Evolutionary conservation across 257 asterid genomes (phyloP).

Genomic region (Solanum rostratum): DNA sequence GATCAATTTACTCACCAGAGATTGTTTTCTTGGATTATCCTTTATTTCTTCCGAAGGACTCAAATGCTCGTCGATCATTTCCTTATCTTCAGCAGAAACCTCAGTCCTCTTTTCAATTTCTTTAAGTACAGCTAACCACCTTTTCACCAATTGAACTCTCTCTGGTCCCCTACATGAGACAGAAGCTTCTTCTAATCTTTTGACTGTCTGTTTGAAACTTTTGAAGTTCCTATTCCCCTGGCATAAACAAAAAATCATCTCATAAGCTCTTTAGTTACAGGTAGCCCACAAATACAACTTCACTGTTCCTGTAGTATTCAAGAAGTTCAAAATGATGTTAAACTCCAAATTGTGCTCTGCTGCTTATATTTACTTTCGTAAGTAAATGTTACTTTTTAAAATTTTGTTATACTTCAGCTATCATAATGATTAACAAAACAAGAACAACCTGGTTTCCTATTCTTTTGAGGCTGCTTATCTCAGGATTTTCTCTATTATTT

Average conservation of each 20-base stretch:
- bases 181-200: slow-evolving; percentile 92
- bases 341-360: not conserved
- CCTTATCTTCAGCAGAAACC: slow-evolving; percentile 39
- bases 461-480: not conserved
- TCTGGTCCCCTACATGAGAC: slow-evolving; percentile 87
- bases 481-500: not conserved
- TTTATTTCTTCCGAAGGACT: slow-evolving; percentile 53
- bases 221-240: slow-evolving; percentile 61
- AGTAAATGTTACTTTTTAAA: not conserved
- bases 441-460: not conserved
- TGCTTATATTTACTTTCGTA: not conserved
- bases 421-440: not conserved
- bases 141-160: slow-evolving; percentile 66
- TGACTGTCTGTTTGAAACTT: slow-evolving; percentile 88
- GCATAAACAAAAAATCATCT: not conserved
- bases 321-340: not conserved
- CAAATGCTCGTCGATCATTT: slow-evolving; percentile 33
- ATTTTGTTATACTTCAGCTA: not conserved
- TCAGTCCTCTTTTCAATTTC: slow-evolving; percentile 40
- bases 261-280: not conserved
- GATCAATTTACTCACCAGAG: slow-evolving; percentile 40
- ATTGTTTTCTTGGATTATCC: slow-evolving; percentile 57
- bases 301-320: not conserved
- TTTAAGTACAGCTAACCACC: slow-evolving; percentile 76
- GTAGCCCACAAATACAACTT: not conserved